phyloP scores from a whole-genome alignment of 345 rosid species.

The Gossypium turneri region DNA sequence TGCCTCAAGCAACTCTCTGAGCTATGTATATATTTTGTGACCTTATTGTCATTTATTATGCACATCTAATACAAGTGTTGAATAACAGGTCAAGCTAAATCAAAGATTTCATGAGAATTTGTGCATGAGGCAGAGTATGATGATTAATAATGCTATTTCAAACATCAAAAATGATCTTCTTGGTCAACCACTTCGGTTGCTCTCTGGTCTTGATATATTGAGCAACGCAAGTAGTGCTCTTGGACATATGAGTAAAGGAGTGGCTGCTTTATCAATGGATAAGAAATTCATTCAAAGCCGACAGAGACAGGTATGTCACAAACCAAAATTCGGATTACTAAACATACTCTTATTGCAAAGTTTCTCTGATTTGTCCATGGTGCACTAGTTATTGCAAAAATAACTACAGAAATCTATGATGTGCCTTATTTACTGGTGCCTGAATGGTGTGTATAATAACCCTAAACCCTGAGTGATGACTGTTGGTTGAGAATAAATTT shows the following conservation, averaged over 20 bases:
- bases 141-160: slow-evolving; percentile 70
- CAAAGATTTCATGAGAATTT: slow-evolving; percentile 74
- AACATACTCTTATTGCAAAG: not conserved
- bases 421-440: not conserved
- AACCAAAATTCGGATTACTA: slow-evolving; percentile 11
- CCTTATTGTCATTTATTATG: slow-evolving; percentile 7
- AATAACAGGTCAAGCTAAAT: slow-evolving; percentile 71
- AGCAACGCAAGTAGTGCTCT: slow-evolving; percentile 99
- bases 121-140: slow-evolving; percentile 93
- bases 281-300: slow-evolving; percentile 93
- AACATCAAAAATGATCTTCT: slow-evolving; percentile 86
- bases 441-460: slow-evolving; percentile 2
- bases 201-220: slow-evolving; percentile 92
- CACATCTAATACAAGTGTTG: slow-evolving; percentile 11
- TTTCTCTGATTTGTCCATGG: not conserved
- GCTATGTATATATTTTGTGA: not conserved
- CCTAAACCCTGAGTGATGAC: not conserved
- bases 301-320: slow-evolving; percentile 73
- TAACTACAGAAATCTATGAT: not conserved
- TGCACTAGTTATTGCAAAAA: not conserved
- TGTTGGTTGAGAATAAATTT: not conserved
- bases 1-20: not conserved
- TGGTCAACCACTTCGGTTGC: slow-evolving; percentile 94
- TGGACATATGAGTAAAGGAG: slow-evolving; percentile 99
- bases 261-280: slow-evolving; percentile 97